phyloP scores from a whole-genome alignment of 148 eudicot species.

The Agrostemma githago region DNA sequence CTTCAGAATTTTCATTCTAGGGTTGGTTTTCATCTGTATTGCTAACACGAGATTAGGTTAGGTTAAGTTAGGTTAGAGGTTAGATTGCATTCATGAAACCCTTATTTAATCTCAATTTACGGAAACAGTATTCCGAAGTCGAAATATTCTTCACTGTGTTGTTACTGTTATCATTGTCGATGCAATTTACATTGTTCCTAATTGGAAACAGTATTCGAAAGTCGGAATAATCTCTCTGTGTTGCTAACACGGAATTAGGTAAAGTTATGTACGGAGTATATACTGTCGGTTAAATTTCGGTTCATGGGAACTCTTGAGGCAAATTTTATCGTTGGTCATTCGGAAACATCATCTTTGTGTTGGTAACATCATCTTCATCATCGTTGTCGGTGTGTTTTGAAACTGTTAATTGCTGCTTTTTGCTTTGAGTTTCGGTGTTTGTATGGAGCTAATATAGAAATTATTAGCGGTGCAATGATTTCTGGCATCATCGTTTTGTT shows the following conservation, averaged over 20 bases:
- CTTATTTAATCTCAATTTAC: background rate
- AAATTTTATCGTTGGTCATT: too few species aligned
- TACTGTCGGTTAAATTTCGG: too few species aligned
- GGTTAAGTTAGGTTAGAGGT: background rate
- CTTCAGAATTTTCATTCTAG: too few species aligned
- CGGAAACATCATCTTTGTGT: too few species aligned
- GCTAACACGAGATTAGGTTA: background rate
- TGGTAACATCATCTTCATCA: too few species aligned
- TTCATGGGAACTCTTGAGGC: too few species aligned
- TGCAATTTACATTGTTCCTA: too few species aligned
- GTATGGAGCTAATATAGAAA: background rate
- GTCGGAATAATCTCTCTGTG: too few species aligned
- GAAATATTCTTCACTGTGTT: background rate
- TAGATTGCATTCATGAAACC: too few species aligned
- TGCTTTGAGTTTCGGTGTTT: background rate
- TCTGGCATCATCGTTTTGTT: background rate
- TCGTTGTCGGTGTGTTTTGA: background rate
- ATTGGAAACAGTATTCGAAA: background rate
- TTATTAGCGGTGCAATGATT: background rate
- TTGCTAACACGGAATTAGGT: too few species aligned
- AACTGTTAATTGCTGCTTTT: background rate
- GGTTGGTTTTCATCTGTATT: too few species aligned
- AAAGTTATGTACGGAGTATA: too few species aligned
- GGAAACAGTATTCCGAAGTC: background rate
- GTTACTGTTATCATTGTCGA: background rate